A percentile compares a stretch with the other conserved stretches of the same genome.
Conservation (phyloP, 2,329 filamentous ascomycete genomes). For the Ceratocystis lukuohia region DNA sequence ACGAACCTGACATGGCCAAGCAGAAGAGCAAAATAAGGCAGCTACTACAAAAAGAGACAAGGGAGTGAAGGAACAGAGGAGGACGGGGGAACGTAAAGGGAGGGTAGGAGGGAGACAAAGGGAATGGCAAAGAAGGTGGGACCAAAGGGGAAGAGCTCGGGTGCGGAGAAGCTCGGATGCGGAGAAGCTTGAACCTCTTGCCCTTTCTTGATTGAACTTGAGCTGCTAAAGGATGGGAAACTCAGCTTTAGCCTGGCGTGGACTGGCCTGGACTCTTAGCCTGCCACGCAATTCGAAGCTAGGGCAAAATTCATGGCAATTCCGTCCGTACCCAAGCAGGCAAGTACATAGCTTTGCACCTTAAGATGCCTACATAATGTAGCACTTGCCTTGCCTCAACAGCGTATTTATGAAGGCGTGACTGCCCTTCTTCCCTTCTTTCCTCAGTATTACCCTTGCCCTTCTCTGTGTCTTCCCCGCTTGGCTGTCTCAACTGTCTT, state of each 20-base stretch:
- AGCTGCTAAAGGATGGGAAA: background rate
- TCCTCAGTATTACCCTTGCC: background rate
- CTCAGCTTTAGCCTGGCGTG: background rate
- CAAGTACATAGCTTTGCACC: no score
- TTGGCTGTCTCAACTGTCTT: background rate
- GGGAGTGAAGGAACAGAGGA: background rate
- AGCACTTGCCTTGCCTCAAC: background rate
- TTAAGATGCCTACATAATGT: background rate
- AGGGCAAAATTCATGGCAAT: no score
- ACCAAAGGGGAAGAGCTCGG: background rate
- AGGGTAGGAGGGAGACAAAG: background rate
- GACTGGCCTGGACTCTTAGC: background rate
- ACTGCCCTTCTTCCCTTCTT: background rate
- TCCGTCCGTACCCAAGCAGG: no score
- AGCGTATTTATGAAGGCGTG: background rate
- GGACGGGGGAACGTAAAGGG: background rate
- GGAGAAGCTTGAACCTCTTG: background rate
- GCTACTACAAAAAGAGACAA: no score
- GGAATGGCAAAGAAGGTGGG: background rate
- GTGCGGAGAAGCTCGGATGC: slow-evolving; percentile 8
- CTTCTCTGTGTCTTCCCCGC: background rate
- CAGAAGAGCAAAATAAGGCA: background rate
- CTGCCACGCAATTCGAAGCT: background rate
- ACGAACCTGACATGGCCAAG: background rate
- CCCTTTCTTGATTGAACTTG: background rate